These are phyloP conservation scores for Hyaloperonospora arabidopsidis DNA, from an alignment of 352 stramenopile genomes.

Conservation along the genomic window DNA sequence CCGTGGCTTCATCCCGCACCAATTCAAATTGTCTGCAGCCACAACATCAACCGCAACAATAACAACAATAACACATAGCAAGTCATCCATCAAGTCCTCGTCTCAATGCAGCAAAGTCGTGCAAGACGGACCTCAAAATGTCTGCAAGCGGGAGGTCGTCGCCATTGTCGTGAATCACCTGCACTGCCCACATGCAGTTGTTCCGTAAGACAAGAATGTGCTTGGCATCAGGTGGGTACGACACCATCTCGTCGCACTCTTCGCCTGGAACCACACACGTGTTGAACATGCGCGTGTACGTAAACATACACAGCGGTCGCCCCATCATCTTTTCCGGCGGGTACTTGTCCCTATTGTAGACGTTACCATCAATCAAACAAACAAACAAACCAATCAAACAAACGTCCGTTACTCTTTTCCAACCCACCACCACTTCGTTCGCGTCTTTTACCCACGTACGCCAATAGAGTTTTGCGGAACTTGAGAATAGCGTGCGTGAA, in stretches of 20 bases:
- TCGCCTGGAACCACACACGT: slow-evolving; percentile 91
- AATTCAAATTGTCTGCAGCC: slow-evolving; percentile 65
- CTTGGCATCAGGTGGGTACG: slow-evolving; percentile 85
- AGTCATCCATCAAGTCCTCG: neutral
- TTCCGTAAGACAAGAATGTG: slow-evolving; percentile 91
- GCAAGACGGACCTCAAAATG: slow-evolving; percentile 42
- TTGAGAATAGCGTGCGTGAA: slow-evolving; percentile 81
- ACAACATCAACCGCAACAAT: slow-evolving; percentile 1
- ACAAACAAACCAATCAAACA: too few relatives aligned
- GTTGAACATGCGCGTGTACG: slow-evolving; percentile 95
- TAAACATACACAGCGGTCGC: slow-evolving; percentile 89
- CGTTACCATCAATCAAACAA: too few relatives aligned
- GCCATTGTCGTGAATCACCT: slow-evolving; percentile 71
- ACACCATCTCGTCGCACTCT: slow-evolving; percentile 77
- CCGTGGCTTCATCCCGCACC: slow-evolving; percentile 78
- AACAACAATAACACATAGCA: neutral
- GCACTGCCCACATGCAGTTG: slow-evolving; percentile 84
- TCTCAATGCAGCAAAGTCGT: neutral
- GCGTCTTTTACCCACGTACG: slow-evolving; percentile 31
- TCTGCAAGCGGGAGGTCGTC: slow-evolving; percentile 66
- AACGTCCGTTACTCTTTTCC: too few relatives aligned
- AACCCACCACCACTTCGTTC: too few relatives aligned
- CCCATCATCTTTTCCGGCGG: slow-evolving; percentile 91
- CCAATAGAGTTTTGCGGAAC: slow-evolving; percentile 89
- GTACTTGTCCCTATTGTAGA: slow-evolving; percentile 69